These are phyloP conservation scores for Purpureocillium takamizusanense DNA, from an alignment of 2,329 filamentous ascomycete species.

Conservation along the genomic window DNA sequence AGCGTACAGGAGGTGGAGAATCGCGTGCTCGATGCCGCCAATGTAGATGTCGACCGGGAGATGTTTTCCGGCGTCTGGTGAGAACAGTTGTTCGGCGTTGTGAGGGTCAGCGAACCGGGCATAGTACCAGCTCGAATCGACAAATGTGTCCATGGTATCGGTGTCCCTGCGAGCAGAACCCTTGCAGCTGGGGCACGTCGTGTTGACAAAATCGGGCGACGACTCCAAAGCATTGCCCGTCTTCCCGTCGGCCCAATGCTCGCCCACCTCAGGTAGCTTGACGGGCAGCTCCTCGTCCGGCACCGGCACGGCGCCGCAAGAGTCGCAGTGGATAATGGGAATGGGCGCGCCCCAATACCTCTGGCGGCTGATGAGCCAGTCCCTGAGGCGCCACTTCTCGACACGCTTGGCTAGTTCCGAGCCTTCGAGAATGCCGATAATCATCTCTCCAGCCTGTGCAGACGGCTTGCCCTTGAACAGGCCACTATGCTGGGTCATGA, in stretches of 20 bases:
- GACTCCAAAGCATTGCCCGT: conserved; percentile 70
- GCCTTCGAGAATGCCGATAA: conserved; percentile 48
- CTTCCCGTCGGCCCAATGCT: conserved; percentile 59
- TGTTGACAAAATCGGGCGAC: conserved; percentile 65
- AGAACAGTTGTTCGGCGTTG: conserved; percentile 54
- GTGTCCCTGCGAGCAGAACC: conserved; percentile 70
- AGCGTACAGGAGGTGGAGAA: conserved; percentile 80
- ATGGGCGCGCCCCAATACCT: conserved; percentile 89
- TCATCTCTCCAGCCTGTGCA: conserved; percentile 47
- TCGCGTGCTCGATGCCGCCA: conserved; percentile 84
- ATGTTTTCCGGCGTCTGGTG: conserved; percentile 43
- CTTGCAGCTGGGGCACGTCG: conserved; percentile 64
- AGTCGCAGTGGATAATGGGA: conserved; percentile 72
- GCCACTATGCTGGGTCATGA: conserved; percentile 58
- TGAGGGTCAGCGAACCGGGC: conserved; percentile 68
- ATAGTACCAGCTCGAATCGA: conserved; percentile 93
- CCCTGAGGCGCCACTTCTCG: conserved; percentile 71
- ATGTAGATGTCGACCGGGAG: conserved; percentile 84
- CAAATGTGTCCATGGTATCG: conserved; percentile 94
- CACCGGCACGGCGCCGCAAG: conserved; percentile 72
- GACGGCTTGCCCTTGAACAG: conserved; percentile 57
- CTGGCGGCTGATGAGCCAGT: conserved; percentile 90
- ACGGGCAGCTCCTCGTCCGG: conserved; percentile 71
- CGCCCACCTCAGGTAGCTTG: conserved; percentile 57
- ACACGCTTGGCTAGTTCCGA: conserved; percentile 50